phyloP scores from a whole-genome alignment of 2,329 filamentous ascomycete genomes.

The Alternaria incomplexa region DNA sequence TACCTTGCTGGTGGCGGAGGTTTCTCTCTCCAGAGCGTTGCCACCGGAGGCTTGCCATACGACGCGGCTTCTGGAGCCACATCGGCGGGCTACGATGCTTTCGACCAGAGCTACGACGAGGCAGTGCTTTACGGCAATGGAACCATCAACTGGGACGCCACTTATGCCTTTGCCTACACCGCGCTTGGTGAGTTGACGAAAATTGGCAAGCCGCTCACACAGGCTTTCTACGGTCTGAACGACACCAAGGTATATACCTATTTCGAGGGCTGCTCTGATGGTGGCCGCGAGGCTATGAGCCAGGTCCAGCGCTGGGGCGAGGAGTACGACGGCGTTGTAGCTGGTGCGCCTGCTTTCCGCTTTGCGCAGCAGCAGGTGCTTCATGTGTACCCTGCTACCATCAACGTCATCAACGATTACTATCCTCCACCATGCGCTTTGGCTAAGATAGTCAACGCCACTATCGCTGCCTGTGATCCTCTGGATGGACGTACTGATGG shows the following conservation, averaged over 20 bases:
- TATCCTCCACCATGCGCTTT: slow-evolving; percentile 56
- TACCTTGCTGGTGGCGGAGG: slow-evolving; percentile 57
- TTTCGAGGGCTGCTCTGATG: slow-evolving; percentile 63
- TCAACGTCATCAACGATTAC: slow-evolving; percentile 51
- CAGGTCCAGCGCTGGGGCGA: slow-evolving; percentile 60
- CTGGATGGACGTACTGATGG: slow-evolving; percentile 63
- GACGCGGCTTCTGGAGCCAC: slow-evolving; percentile 59
- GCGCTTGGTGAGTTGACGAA: slow-evolving; percentile 60
- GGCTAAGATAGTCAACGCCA: slow-evolving; percentile 60
- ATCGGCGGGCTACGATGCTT: slow-evolving; percentile 59
- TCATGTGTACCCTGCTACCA: slow-evolving; percentile 49
- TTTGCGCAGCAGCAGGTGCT: slow-evolving; percentile 55
- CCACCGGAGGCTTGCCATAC: slow-evolving; percentile 54
- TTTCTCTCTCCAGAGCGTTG: slow-evolving; percentile 31
- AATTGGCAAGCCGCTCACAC: slow-evolving; percentile 54
- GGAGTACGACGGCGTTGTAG: slow-evolving; percentile 55
- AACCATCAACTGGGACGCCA: slow-evolving; percentile 58
- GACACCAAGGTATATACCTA: slow-evolving; percentile 52
- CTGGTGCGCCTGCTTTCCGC: slow-evolving; percentile 57
- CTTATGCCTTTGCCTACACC: slow-evolving; percentile 60
- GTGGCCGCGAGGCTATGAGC: slow-evolving; percentile 57
- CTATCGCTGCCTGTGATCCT: slow-evolving; percentile 61
- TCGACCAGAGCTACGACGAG: slow-evolving; percentile 49
- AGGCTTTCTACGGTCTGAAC: slow-evolving; percentile 46
- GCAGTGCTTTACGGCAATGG: slow-evolving; percentile 52